phyloP scores from a whole-genome alignment of 2,329 filamentous ascomycete species.

The Paracoccidioides brasiliensis region DNA sequence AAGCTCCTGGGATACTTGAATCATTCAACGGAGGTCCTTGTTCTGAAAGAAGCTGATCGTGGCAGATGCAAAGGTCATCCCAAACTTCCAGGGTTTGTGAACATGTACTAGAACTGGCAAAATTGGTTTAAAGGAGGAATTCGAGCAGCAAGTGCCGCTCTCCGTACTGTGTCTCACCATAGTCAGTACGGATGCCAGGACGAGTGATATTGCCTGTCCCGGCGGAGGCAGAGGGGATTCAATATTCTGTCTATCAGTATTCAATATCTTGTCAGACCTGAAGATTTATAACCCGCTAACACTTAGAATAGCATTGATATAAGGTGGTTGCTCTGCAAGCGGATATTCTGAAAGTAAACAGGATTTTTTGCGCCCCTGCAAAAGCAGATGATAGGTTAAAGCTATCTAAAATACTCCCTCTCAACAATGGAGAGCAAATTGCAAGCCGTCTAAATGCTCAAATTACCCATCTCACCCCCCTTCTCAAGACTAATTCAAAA shows the following conservation, averaged over 20 bases:
- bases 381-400: no score
- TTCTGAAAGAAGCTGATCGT: constrained; percentile 24
- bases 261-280: constrained; percentile 9
- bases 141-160: constrained; percentile 26
- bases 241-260: constrained; percentile 20
- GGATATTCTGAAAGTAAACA: no score
- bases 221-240: constrained; percentile 29
- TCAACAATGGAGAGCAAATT: no score
- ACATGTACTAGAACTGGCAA: constrained; percentile 28
- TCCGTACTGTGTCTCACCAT: constrained; percentile 26
- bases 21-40: constrained; percentile 19
- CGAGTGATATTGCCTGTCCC: constrained; percentile 28
- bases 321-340: no score
- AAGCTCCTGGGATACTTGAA: constrained; percentile 21
- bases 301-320: constrained; percentile 12
- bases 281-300: constrained; percentile 13
- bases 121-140: constrained; percentile 31
- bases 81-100: constrained; percentile 27
- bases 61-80: constrained; percentile 27
- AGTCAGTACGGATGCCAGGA: constrained; percentile 28
- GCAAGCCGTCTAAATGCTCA: no score
- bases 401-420: no score
- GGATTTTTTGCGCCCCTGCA: no score
- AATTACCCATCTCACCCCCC: no score
- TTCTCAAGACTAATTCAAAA: no score